Base-by-base conservation (phyloP, 306 rosid genomes). In the Elaeagnus macrophylla region DNA sequence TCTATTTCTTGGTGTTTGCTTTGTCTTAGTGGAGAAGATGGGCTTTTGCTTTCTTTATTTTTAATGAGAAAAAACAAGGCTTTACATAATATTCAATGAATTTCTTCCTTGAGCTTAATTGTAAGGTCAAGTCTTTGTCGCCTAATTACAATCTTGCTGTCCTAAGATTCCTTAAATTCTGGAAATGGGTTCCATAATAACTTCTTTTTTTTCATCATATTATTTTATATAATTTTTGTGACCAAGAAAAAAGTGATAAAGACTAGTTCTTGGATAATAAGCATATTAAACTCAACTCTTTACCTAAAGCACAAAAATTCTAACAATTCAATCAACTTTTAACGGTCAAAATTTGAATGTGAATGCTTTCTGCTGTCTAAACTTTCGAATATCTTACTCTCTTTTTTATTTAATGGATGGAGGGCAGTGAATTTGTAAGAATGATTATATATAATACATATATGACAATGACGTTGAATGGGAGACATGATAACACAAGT, bases 11-110 rank as follows among this genome's bases (percentile, higher is more conserved):
- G 53, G 59, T 40, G 42, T 48, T 45, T 54, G 53, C 74, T 71
- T 85, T 79, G 79, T 65, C 67, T 74, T 85, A 84, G 70, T 69
- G 67, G 60, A 73, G 38, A 50, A 71, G 76, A 25, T 25, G 58
- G 54, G 53, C 57, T 41, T 61, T 56, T 12, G 13, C 62, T 63
- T 60, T 39, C 67, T 65, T 72, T 56, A 56, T 71, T 25, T 25
- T 25, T 25, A 25, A 25, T 15, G 8, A 49, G 51, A 57, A 37
- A 53, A 52, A 16, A 45, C 11, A 53, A 44, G 53, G 53, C 20
- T 44, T 39, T 44, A 35, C 12, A 13, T 37, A 8, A 47, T 25
- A 52, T 56, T n/a, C 44, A 70, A 57, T 64, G 70, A 8, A 20
- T 56, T 8, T 46, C n/a, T 37, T 40, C 48, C 53, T 10, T 36